Evolutionary conservation across 169 alveolate species (phyloP), one percentile per base, ranked within the genome.

Genomic region (Babesia ovata): DNA sequence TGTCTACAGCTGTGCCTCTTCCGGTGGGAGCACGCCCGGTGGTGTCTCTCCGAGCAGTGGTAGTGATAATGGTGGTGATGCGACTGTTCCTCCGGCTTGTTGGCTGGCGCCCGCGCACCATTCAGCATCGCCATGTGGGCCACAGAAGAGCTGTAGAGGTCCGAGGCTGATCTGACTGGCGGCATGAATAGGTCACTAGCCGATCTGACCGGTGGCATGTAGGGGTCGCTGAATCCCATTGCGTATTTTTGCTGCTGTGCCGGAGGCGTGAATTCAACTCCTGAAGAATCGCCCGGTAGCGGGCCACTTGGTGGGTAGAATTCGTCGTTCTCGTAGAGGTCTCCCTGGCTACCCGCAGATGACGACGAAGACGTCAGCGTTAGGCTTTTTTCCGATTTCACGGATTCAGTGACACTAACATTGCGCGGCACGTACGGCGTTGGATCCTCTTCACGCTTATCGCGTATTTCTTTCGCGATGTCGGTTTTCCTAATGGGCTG

Each of bases 41-140:
- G 66, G 17, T 56, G n/a, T 19, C 21, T 3, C 24, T 65, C 76
- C 42, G 14, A 11, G 36, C 63, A 71, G 69, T 75, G 76, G 67
- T 54, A 45, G 67, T 75, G 84, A 28, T 71, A 60, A 26, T 71
- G 72, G 42, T 71, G 70, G 42, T 71, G 81, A 52, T 70, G 60
- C 60, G 53, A 8, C 24, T 50, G 39, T 22, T 70, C 78, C n/a
- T 45, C 50, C 50, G 14, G 50, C 1, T 16, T 24, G 66, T 36
- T 13, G 39, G 17, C 44, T 36, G 39, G 44, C 29, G 22, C 53
- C 39, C 48, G 49, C 29, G 57, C 59, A 6, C 61, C 61, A 10
- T 39, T 10, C 59, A 70, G 0, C 61, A 58, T 10, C 29, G 67
- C 17, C 58, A 70, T 4, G 22, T 13, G 33, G 19, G 69, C 26